phyloP scores from a whole-genome alignment of 2,329 filamentous ascomycete species.

The Talaromyces sp. region DNA sequence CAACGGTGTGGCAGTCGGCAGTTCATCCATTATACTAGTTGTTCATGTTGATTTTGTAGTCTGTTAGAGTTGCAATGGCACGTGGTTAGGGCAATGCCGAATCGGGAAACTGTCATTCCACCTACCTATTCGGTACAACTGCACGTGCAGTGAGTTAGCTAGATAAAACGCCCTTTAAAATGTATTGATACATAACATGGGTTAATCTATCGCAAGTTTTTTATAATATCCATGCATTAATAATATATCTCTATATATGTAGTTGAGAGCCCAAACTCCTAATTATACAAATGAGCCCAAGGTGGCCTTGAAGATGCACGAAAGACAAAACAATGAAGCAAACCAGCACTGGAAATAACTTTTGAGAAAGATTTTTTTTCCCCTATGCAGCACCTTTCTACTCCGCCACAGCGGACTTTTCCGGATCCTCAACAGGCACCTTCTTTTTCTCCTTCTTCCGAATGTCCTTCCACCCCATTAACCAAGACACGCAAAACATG shows the following conservation, averaged over 20 bases:
- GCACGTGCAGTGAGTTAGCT: background rate
- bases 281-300: background rate
- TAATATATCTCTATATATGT: background rate
- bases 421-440: background rate
- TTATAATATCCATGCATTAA: background rate
- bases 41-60: background rate
- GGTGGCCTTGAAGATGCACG: background rate
- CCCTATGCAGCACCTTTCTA: background rate
- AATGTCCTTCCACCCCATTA: slow-evolving; percentile 14
- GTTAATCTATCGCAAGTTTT: background rate
- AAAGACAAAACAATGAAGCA: background rate
- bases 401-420: background rate
- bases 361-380: background rate
- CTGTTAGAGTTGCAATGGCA: background rate
- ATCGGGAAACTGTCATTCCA: background rate
- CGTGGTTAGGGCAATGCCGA: background rate
- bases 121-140: background rate
- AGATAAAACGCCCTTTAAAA: too few relatives aligned
- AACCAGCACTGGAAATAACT: background rate
- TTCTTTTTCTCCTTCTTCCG: slow-evolving; percentile 9
- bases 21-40: background rate
- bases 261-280: background rate
- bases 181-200: background rate
- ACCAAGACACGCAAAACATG: background rate
- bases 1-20: background rate